phyloP scores from a whole-genome alignment of 768 basidiomycete genomes.

The Punctularia strigosozonata region DNA sequence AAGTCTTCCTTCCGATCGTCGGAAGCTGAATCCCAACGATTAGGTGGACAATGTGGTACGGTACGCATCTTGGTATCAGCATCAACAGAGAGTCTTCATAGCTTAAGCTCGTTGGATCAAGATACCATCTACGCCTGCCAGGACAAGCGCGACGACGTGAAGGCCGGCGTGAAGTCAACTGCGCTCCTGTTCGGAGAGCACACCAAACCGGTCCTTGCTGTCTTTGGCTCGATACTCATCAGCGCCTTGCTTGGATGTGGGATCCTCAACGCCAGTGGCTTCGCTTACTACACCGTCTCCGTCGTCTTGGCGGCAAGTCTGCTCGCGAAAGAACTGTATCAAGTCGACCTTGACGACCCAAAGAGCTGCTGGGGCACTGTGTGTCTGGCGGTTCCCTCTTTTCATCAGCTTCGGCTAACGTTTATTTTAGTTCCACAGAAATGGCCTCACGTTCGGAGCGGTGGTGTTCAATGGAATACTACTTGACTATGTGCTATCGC shows the following conservation, averaged over 20 bases:
- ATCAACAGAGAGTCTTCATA: background rate
- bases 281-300: constrained; percentile 73
- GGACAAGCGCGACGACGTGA: constrained; percentile 64
- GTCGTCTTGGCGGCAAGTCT: constrained; percentile 63
- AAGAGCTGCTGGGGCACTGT: constrained; percentile 88
- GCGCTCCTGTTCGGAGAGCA: constrained; percentile 61
- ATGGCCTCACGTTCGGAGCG: no score
- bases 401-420: no score
- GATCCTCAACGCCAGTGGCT: constrained; percentile 62
- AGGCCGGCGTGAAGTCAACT: constrained; percentile 65
- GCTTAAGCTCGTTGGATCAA: no score
- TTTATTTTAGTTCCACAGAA: no score
- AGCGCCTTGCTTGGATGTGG: constrained; percentile 72
- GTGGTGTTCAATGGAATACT: no score
- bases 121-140: constrained; percentile 73
- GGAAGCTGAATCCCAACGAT: background rate
- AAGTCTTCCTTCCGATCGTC: constrained; percentile 13
- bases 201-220: constrained; percentile 64
- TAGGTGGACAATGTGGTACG: constrained; percentile 35
- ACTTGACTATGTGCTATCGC: no score
- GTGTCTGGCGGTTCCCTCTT: no score
- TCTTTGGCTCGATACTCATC: constrained; percentile 62
- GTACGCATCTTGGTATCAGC: background rate
- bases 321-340: constrained; percentile 64
- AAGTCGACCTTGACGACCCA: constrained; percentile 65